phyloP scores from a whole-genome alignment of 208 protist species.

The Leishmania turanica region DNA sequence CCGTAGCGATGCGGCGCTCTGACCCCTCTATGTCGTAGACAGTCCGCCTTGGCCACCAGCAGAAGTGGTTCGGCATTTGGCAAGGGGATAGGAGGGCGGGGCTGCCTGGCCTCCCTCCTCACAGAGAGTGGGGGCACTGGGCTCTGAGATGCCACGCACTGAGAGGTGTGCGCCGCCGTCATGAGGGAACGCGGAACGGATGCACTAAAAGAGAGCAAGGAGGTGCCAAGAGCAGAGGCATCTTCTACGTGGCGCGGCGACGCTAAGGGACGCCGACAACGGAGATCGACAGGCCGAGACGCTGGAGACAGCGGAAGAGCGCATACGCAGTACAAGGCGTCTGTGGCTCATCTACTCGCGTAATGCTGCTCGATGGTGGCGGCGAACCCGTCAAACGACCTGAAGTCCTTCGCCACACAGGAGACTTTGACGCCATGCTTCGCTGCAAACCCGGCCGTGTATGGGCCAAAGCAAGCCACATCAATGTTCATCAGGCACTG shows the following conservation, averaged over 20 bases:
- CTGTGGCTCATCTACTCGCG: neutral
- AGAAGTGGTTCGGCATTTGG: neutral
- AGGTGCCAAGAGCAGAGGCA: neutral
- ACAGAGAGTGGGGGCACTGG: neutral
- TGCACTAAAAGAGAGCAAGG: neutral
- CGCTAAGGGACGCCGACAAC: neutral
- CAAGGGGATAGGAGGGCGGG: too few species aligned
- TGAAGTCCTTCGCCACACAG: slow-evolving; percentile 18
- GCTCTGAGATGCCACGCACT: neutral
- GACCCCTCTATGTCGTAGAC: too few species aligned
- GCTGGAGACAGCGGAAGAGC: neutral
- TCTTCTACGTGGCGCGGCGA: neutral
- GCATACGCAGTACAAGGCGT: neutral
- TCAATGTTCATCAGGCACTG: slow-evolving; percentile 10
- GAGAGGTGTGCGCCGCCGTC: neutral
- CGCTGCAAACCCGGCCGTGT: slow-evolving; percentile 17
- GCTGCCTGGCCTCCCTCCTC: neutral
- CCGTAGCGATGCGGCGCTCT: too few species aligned
- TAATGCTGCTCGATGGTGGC: slow-evolving; percentile 21
- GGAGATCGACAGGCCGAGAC: neutral
- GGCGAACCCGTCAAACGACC: slow-evolving; percentile 26
- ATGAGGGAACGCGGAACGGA: neutral
- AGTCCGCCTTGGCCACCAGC: neutral
- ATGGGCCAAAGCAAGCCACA: slow-evolving; percentile 30
- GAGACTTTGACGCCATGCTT: slow-evolving; percentile 13